Conservation (phyloP, 306 rosid species). For the Luffa aegyptiaca region DNA sequence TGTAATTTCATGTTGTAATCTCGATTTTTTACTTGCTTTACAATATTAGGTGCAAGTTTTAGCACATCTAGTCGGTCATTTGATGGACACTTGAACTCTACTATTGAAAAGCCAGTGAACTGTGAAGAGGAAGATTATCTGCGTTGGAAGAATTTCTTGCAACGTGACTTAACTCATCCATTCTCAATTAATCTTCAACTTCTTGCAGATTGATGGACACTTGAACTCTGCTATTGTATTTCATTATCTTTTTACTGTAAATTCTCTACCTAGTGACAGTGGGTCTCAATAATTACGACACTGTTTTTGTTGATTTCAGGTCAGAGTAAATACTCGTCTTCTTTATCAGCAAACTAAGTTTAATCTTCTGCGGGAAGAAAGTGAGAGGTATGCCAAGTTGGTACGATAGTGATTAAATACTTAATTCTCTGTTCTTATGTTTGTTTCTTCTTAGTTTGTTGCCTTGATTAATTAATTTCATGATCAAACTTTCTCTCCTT, state of each 20-base stretch:
- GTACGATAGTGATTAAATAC: constrained; percentile 28
- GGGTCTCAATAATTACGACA: not conserved
- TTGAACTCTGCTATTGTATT: too few relatives aligned
- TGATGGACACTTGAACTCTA: too few relatives aligned
- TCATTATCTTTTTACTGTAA: constrained; percentile 12
- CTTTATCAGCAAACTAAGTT: constrained; percentile 97
- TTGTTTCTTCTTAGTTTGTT: not conserved
- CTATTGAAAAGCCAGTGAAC: too few relatives aligned
- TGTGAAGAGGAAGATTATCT: too few relatives aligned
- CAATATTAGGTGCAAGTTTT: too few relatives aligned
- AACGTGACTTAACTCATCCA: too few relatives aligned
- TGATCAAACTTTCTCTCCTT: not conserved
- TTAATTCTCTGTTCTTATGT: not conserved
- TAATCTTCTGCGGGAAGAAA: constrained; percentile 97
- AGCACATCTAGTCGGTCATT: too few relatives aligned
- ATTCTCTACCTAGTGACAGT: not conserved
- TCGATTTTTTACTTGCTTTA: too few relatives aligned
- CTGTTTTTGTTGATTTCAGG: constrained; percentile 60
- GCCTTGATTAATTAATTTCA: not conserved
- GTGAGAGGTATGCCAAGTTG: constrained; percentile 99
- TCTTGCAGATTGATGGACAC: too few relatives aligned
- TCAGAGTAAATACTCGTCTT: constrained; percentile 94
- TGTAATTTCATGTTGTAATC: too few relatives aligned
- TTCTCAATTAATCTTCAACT: too few relatives aligned
- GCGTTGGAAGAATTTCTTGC: too few relatives aligned